phyloP scores from a whole-genome alignment of 78 protist genomes.

The Planoprotostelium fungivorum region DNA sequence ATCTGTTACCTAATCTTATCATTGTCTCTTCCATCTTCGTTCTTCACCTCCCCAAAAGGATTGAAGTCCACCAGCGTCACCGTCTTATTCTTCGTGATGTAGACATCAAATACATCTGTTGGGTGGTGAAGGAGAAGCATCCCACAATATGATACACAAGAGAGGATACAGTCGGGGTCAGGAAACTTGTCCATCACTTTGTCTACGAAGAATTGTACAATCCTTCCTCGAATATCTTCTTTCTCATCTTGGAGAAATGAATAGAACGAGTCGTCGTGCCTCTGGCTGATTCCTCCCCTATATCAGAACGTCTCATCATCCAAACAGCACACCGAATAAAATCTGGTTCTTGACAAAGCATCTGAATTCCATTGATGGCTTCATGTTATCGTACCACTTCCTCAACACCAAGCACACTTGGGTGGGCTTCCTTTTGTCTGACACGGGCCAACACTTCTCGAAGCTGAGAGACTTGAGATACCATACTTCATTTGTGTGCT shows the following conservation, averaged over 20 bases:
- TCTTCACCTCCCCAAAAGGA: background rate
- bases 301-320: background rate
- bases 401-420: background rate
- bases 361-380: background rate
- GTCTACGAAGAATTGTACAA: background rate
- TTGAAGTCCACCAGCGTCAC: background rate
- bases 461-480: background rate
- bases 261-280: background rate
- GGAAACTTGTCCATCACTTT: background rate
- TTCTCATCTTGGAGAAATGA: background rate
- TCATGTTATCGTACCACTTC: background rate
- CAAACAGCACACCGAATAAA: background rate
- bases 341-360: background rate
- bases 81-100: background rate
- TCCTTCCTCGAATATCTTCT: background rate
- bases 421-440: background rate
- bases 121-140: background rate
- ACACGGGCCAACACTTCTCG: background rate
- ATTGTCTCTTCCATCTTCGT: background rate
- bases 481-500: background rate
- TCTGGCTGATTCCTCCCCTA: background rate
- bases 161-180: background rate
- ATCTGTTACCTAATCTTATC: background rate
- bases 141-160: too few species aligned
- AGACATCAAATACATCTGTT: background rate